Percentiles rank a stretch among this genome's conserved stretches.
phyloP scores from a whole-genome alignment of 2,329 filamentous ascomycete genomes.

The Fusarium verrucosum region DNA sequence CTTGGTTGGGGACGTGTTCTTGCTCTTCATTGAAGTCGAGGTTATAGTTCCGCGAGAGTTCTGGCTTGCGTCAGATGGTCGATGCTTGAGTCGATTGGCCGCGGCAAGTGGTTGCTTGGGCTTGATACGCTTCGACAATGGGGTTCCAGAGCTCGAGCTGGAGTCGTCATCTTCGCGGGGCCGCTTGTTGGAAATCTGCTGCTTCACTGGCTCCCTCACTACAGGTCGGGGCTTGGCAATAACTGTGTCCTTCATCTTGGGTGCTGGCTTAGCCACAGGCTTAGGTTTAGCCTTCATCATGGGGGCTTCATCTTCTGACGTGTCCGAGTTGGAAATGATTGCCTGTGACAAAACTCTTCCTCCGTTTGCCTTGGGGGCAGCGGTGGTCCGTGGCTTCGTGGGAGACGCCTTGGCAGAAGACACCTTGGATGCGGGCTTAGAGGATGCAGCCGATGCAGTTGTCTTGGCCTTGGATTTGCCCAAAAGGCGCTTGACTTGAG shows the following conservation, averaged over 20 bases:
- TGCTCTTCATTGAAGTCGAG: slow-evolving; percentile 58
- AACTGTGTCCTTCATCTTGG: slow-evolving; percentile 47
- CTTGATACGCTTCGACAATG: slow-evolving; percentile 67
- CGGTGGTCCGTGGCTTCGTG: slow-evolving; percentile 53
- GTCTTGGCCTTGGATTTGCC: slow-evolving; percentile 50
- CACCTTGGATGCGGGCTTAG: slow-evolving; percentile 54
- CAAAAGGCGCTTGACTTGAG: slow-evolving; percentile 65
- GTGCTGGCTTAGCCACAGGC: slow-evolving; percentile 37
- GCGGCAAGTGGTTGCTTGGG: slow-evolving; percentile 53
- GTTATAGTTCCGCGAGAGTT: slow-evolving; percentile 53
- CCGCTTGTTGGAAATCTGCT: slow-evolving; percentile 57
- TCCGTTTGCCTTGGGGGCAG: slow-evolving; percentile 49
- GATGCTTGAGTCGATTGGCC: slow-evolving; percentile 52
- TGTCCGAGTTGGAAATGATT: slow-evolving; percentile 65
- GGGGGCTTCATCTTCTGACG: slow-evolving; percentile 60
- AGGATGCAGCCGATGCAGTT: slow-evolving; percentile 44
- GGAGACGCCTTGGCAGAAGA: slow-evolving; percentile 49
- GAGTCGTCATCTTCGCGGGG: slow-evolving; percentile 63
- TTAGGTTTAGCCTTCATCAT: slow-evolving; percentile 48
- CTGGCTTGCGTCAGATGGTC: slow-evolving; percentile 60
- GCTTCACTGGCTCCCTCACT: slow-evolving; percentile 47
- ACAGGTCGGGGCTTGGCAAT: slow-evolving; percentile 45
- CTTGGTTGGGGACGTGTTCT: slow-evolving; percentile 67
- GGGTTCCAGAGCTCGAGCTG: slow-evolving; percentile 68
- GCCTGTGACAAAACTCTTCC: slow-evolving; percentile 63